These are phyloP conservation scores for Rhododendron molle DNA, from an alignment of 148 eudicot species.

Conservation along the genomic window DNA sequence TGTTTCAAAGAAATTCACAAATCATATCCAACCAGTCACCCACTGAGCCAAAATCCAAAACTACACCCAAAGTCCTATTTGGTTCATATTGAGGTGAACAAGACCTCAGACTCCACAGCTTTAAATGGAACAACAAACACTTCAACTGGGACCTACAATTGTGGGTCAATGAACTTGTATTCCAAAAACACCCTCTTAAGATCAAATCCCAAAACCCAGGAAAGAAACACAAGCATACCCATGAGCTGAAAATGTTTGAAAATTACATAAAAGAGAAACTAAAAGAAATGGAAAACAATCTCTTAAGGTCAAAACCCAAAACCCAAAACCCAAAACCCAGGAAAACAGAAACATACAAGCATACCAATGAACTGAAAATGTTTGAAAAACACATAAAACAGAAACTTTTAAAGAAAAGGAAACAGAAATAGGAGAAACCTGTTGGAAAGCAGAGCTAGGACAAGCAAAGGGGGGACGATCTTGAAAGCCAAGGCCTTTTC, in stretches of 20 bases:
- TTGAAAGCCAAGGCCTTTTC: slow-evolving; percentile 53
- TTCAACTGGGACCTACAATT: neutral
- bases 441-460: slow-evolving; percentile 72
- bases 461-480: slow-evolving; percentile 66
- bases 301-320: neutral
- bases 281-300: neutral
- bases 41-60: neutral
- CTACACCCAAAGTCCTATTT: neutral
- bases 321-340: neutral
- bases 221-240: neutral
- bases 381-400: neutral
- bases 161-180: neutral
- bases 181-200: neutral
- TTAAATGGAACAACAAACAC: neutral
- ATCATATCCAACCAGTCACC: neutral
- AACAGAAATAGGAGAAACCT: slow-evolving; percentile 36
- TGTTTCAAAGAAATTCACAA: slow-evolving; percentile 2
- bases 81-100: neutral
- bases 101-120: neutral
- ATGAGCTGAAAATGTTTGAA: neutral
- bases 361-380: neutral
- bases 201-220: neutral
- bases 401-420: neutral
- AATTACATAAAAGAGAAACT: neutral
- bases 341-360: neutral